Percentiles rank a stretch among this genome's conserved stretches.
These are phyloP conservation scores for Ashbya aceris DNA, from an alignment of 1,139 yeast genomes.

Conservation along the genomic window DNA sequence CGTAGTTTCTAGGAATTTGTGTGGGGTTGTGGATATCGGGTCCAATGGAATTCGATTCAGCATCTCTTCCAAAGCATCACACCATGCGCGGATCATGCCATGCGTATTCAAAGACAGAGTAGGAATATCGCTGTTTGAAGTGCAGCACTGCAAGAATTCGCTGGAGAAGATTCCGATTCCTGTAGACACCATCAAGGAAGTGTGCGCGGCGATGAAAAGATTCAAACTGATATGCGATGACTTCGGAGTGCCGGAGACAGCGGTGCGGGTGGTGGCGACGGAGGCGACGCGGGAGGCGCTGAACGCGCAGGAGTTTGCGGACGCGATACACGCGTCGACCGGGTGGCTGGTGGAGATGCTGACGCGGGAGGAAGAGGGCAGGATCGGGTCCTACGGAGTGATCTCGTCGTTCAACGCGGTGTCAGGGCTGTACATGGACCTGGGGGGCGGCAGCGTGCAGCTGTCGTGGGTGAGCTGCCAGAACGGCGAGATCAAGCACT, in stretches of 20 bases:
- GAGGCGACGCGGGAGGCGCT: conserved; percentile 59
- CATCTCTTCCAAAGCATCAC: conserved; percentile 53
- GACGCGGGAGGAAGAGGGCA: conserved; percentile 51
- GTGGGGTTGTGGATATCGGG: conserved; percentile 61
- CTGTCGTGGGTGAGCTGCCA: conserved; percentile 53
- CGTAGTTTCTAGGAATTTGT: conserved; percentile 42
- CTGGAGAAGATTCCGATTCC: conserved; percentile 44
- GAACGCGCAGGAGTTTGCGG: conserved; percentile 46
- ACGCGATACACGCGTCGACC: conserved; percentile 42
- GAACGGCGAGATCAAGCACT: conserved; percentile 43
- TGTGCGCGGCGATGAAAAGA: conserved; percentile 49
- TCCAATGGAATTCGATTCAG: conserved; percentile 61
- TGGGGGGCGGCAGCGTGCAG: conserved; percentile 59
- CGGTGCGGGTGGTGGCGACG: conserved; percentile 56
- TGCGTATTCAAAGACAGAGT: conserved; percentile 61
- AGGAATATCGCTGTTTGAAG: conserved; percentile 56
- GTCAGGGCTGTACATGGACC: conserved; percentile 54
- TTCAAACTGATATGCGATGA: conserved; percentile 57
- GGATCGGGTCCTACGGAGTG: conserved; percentile 57
- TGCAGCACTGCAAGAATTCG: conserved; percentile 37
- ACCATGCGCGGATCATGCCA: conserved; percentile 61
- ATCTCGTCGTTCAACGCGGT: conserved; percentile 56
- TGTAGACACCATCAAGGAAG: conserved; percentile 43
- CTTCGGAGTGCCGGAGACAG: conserved; percentile 50
- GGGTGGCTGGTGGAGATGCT: conserved; percentile 54